Evolutionary conservation across 805 yeast genomes (phyloP).

Genomic region (Wickerhamomyces alni): DNA sequence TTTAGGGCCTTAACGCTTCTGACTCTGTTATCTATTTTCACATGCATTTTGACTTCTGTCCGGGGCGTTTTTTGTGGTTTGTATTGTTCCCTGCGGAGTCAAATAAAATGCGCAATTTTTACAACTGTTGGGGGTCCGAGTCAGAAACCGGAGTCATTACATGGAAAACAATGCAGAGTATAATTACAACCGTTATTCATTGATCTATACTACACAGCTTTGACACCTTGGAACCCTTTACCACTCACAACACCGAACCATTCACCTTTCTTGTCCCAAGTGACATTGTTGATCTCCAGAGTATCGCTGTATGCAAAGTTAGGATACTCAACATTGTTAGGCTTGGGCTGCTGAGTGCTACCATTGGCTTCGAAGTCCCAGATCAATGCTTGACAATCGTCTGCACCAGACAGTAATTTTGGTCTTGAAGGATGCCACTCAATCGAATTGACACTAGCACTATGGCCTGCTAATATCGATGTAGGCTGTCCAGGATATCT

Average conservation of each 20-base stretch:
- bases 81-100: too few relatives aligned
- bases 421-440: constrained; percentile 81
- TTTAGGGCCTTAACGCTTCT: too few relatives aligned
- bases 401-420: constrained; percentile 56
- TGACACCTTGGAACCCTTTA: constrained; percentile 31
- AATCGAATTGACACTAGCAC: constrained; percentile 62
- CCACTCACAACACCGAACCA: constrained; percentile 66
- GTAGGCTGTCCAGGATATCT: constrained; percentile 84
- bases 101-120: too few relatives aligned
- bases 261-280: constrained; percentile 68
- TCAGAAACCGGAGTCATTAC: too few relatives aligned
- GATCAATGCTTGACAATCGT: constrained; percentile 65
- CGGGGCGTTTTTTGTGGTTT: too few relatives aligned
- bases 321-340: constrained; percentile 19
- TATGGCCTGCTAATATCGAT: constrained; percentile 60
- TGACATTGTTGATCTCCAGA: constrained; percentile 68
- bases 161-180: too few relatives aligned
- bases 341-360: not conserved
- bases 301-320: constrained; percentile 52
- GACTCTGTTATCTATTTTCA: too few relatives aligned
- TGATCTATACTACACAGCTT: too few relatives aligned
- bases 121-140: too few relatives aligned
- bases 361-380: constrained; percentile 45
- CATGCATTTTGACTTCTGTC: too few relatives aligned
- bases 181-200: too few relatives aligned